These are phyloP conservation scores for Stromatinia cepivora DNA, from an alignment of 2,329 filamentous ascomycete species.

Conservation along the genomic window DNA sequence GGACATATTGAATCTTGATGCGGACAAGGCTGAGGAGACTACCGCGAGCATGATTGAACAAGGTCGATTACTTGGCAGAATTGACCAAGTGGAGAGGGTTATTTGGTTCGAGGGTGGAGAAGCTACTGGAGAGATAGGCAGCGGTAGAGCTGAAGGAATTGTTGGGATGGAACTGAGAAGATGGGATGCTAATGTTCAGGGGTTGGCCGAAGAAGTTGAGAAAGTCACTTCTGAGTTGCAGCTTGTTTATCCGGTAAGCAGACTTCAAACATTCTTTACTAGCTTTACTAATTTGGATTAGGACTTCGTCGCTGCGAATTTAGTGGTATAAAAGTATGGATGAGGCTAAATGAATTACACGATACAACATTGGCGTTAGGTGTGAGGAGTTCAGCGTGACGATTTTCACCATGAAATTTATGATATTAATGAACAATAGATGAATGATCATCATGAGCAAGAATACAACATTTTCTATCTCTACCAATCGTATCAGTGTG, in stretches of 20 bases:
- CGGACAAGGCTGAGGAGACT: slow-evolving; percentile 83
- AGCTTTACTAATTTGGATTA: slow-evolving; percentile 36
- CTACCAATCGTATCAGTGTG: neutral
- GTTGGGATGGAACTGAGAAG: slow-evolving; percentile 72
- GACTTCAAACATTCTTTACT: neutral
- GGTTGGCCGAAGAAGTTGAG: slow-evolving; percentile 85
- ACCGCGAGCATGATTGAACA: slow-evolving; percentile 96
- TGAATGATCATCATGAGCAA: slow-evolving; percentile 10
- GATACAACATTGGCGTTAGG: slow-evolving; percentile 33
- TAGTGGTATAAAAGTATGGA: slow-evolving; percentile 45
- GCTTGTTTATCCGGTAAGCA: slow-evolving; percentile 71
- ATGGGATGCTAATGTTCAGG: slow-evolving; percentile 89
- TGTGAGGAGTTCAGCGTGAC: slow-evolving; percentile 18
- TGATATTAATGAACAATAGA: slow-evolving; percentile 18
- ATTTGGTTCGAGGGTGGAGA: slow-evolving; percentile 83
- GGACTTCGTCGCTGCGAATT: slow-evolving; percentile 58
- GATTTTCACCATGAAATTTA: slow-evolving; percentile 19
- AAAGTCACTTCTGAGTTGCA: slow-evolving; percentile 79
- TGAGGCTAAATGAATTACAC: slow-evolving; percentile 25
- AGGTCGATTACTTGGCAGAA: slow-evolving; percentile 79
- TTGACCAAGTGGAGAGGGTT: slow-evolving; percentile 88
- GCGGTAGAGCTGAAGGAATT: slow-evolving; percentile 61
- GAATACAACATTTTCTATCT: neutral
- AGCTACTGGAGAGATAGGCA: slow-evolving; percentile 67
- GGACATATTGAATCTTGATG: slow-evolving; percentile 72